Percentiles rank a stretch among this genome's conserved stretches.
phyloP scores from a whole-genome alignment of 208 protist species.

The Dictyostelium gargantuum region DNA sequence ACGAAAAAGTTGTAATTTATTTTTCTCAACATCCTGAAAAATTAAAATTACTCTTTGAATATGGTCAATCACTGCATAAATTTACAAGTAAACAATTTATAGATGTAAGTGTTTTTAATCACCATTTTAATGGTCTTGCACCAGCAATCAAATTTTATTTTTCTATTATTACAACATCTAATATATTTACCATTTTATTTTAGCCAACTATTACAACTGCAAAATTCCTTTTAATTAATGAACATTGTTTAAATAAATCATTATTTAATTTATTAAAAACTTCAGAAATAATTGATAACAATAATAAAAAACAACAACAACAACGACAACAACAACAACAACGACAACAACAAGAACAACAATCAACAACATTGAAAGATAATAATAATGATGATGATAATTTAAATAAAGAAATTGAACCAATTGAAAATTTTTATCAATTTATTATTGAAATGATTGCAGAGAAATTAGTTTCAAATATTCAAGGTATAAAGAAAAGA shows the following conservation, averaged over 20 bases:
- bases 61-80: not conserved
- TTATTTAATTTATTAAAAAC: too few species aligned
- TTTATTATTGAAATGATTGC: not conserved
- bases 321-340: too few species aligned
- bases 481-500: not conserved
- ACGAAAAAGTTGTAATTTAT: not conserved
- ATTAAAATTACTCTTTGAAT: not conserved
- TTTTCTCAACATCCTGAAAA: not conserved
- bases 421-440: not conserved
- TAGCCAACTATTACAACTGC: conserved; percentile 11
- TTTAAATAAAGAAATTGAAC: not conserved
- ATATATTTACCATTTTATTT: too few species aligned
- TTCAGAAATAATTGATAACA: too few species aligned
- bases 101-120: too few species aligned
- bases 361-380: too few species aligned
- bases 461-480: not conserved
- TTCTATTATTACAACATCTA: too few species aligned
- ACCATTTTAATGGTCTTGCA: too few species aligned
- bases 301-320: too few species aligned
- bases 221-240: not conserved
- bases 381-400: too few species aligned
- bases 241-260: conserved; percentile 12
- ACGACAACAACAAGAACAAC: too few species aligned
- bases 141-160: too few species aligned
- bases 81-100: conserved; percentile 31